phyloP scores from a whole-genome alignment of 768 basidiomycete genomes.

The Boletus fagicola region DNA sequence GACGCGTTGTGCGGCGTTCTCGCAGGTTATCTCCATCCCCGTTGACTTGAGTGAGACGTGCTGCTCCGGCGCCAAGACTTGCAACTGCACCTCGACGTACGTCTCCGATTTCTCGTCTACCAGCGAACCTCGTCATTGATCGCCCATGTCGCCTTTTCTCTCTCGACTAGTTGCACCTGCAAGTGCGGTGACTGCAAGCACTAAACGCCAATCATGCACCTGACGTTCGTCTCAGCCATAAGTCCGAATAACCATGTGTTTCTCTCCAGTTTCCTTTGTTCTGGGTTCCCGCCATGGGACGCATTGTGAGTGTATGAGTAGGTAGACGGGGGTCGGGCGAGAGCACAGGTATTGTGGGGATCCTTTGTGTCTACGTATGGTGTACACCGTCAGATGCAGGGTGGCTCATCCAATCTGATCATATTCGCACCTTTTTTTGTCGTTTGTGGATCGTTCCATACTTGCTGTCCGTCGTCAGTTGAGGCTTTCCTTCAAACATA shows the following conservation, averaged over 20 bases:
- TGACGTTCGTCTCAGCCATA: no score
- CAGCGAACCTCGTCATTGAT: background rate
- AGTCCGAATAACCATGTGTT: background rate
- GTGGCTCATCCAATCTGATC: background rate
- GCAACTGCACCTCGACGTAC: constrained; percentile 15
- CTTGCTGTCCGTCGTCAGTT: no score
- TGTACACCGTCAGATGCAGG: background rate
- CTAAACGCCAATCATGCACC: background rate
- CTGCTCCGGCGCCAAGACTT: constrained; percentile 9
- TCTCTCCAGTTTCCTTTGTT: background rate
- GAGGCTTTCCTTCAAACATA: no score
- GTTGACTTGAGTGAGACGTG: constrained; percentile 18
- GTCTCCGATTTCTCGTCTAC: background rate
- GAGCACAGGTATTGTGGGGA: background rate
- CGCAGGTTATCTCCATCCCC: constrained; percentile 10
- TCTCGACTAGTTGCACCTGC: constrained; percentile 13
- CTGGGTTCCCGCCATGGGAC: background rate
- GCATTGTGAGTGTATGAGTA: background rate
- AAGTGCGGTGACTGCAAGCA: constrained; percentile 23
- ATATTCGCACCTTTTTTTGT: background rate
- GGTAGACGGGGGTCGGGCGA: background rate
- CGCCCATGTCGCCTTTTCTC: no score
- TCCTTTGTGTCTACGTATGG: background rate
- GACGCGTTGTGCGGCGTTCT: no score
- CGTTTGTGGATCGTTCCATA: no score